Evolutionary conservation across 75 land plant species (phyloP).

Genomic region (Pinus albicaulis): DNA sequence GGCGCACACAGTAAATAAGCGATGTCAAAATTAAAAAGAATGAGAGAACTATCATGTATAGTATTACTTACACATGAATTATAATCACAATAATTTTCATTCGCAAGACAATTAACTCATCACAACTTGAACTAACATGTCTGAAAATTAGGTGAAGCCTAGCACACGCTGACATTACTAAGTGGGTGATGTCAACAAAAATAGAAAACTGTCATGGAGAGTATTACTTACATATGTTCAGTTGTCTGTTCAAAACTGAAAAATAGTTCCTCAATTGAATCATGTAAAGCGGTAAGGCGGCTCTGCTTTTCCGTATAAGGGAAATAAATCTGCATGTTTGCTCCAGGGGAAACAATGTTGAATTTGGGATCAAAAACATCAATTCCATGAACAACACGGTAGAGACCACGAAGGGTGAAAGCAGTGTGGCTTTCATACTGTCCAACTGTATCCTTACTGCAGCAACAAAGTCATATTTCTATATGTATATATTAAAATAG

Average conservation of each 20-base stretch:
- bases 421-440: conserved; percentile 73
- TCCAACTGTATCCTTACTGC: conserved; percentile 60
- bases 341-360: conserved; percentile 77
- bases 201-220: neutral
- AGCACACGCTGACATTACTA: no score
- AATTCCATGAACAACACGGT: conserved; percentile 71
- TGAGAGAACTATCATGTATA: no score
- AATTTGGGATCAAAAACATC: conserved; percentile 82
- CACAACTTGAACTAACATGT: no score
- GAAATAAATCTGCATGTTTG: conserved; percentile 60
- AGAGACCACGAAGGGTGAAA: conserved; percentile 68
- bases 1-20: no score
- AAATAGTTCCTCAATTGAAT: conserved; percentile 44
- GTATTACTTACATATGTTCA: conserved; percentile 48
- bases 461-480: conserved; percentile 1
- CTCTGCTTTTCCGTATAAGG: conserved; percentile 45
- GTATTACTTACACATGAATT: no score
- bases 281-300: conserved; percentile 56
- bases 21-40: no score
- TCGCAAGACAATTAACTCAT: no score
- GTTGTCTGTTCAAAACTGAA: conserved; percentile 40
- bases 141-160: no score
- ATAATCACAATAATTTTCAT: no score
- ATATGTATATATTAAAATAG: no score
- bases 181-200: no score